Percentiles rank a stretch among this genome's conserved stretches.
phyloP scores from a whole-genome alignment of 2,329 filamentous ascomycete species.

The Aspergillus sp. region DNA sequence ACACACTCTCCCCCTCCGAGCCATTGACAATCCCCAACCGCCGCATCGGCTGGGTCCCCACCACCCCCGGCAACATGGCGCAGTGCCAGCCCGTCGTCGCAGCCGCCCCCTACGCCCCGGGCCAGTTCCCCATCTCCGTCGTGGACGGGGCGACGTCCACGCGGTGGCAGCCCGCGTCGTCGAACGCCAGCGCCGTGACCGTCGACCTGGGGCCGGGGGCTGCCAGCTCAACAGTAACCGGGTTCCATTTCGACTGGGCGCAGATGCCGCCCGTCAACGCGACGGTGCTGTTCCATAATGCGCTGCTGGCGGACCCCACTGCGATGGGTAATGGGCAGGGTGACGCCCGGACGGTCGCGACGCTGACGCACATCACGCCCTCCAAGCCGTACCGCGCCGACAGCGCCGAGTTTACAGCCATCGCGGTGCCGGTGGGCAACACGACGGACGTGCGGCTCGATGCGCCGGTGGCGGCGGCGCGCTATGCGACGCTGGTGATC shows the following conservation, averaged over 20 bases:
- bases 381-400: slow-evolving; percentile 38
- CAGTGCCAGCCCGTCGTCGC: slow-evolving; percentile 61
- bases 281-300: slow-evolving; percentile 56
- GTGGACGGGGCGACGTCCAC: slow-evolving; percentile 67
- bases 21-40: slow-evolving; percentile 60
- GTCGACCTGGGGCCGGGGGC: slow-evolving; percentile 50
- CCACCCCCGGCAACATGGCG: slow-evolving; percentile 59
- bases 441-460: slow-evolving; percentile 41
- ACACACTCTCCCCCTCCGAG: slow-evolving; percentile 50
- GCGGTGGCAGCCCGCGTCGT: slow-evolving; percentile 63
- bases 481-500: slow-evolving; percentile 45
- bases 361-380: slow-evolving; percentile 31
- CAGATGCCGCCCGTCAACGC: slow-evolving; percentile 55
- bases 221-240: slow-evolving; percentile 30
- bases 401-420: slow-evolving; percentile 29
- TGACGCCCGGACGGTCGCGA: slow-evolving; percentile 22
- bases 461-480: slow-evolving; percentile 31
- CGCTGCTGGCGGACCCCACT: slow-evolving; percentile 27
- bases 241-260: slow-evolving; percentile 62
- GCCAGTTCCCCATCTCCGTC: slow-evolving; percentile 67
- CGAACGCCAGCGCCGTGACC: slow-evolving; percentile 54
- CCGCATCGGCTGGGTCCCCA: slow-evolving; percentile 53
- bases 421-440: slow-evolving; percentile 40
- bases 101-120: slow-evolving; percentile 53
- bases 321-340: background rate